Percentiles rank a stretch among this genome's conserved stretches.
Conservation (phyloP, 768 basidiomycete species). For the Suillus subalutaceus region DNA sequence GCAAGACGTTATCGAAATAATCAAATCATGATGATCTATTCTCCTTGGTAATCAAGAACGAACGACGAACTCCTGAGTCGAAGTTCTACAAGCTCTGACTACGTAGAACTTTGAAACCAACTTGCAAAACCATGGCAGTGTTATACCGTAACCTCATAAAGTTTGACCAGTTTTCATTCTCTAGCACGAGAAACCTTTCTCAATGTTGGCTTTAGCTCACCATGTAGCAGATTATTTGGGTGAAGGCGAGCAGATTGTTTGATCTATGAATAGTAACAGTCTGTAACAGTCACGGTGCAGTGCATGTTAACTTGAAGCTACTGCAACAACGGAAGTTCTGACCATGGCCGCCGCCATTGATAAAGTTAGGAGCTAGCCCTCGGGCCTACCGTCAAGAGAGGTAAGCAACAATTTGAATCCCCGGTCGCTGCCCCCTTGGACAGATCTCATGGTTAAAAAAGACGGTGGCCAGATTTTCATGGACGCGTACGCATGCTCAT, state of each 20-base stretch:
- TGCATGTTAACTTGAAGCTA: background rate
- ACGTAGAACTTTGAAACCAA: background rate
- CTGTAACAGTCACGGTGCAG: background rate
- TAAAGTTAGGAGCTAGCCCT: background rate
- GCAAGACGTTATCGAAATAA: background rate
- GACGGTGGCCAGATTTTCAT: background rate
- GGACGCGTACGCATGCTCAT: background rate
- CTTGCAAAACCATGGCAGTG: background rate
- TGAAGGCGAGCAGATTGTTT: background rate
- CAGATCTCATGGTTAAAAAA: background rate
- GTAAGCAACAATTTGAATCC: background rate
- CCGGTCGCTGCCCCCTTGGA: background rate
- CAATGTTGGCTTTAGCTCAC: background rate
- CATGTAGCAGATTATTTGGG: background rate
- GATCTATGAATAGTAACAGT: background rate
- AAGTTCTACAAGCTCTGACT: background rate
- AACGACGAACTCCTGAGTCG: background rate
- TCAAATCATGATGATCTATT: background rate
- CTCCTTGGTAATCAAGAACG: conserved; percentile 1
- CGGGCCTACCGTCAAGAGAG: background rate
- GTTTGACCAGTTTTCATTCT: background rate
- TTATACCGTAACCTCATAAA: background rate
- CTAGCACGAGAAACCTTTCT: background rate
- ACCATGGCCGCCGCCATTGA: background rate
- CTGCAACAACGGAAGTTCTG: background rate